phyloP scores from a whole-genome alignment of 352 stramenopile species.

The Globisporangium cederbergense region DNA sequence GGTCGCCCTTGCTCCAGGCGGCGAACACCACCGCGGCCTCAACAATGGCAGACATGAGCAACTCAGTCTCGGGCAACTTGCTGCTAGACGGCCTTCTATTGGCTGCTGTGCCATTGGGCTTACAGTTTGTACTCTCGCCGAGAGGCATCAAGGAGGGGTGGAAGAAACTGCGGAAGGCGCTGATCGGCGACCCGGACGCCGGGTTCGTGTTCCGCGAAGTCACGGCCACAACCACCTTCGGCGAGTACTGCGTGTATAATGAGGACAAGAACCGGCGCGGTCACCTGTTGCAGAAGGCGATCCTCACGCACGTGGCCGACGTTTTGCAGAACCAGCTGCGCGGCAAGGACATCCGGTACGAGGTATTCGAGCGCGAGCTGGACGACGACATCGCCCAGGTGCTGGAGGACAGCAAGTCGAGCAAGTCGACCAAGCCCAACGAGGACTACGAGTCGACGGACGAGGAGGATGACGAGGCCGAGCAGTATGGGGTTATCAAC shows the following conservation, averaged over 20 bases:
- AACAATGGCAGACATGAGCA: constrained; percentile 17
- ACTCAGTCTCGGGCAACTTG: constrained; percentile 34
- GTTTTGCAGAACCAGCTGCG: constrained; percentile 23
- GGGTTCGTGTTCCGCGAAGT: constrained; percentile 29
- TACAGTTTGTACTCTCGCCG: constrained; percentile 35
- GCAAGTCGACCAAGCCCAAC: neutral
- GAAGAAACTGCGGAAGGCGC: constrained; percentile 21
- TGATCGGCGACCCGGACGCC: constrained; percentile 20
- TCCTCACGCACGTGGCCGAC: constrained; percentile 40
- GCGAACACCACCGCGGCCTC: constrained; percentile 15
- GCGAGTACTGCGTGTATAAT: constrained; percentile 8
- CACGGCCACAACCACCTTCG: constrained; percentile 7
- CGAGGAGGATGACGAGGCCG: constrained; percentile 7
- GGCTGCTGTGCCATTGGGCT: neutral
- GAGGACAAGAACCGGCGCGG: constrained; percentile 26
- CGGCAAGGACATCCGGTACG: constrained; percentile 37
- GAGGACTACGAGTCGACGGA: constrained; percentile 20
- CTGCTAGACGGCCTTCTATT: constrained; percentile 38
- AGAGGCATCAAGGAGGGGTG: constrained; percentile 27
- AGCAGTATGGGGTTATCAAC: constrained; percentile 12
- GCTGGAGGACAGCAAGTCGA: constrained; percentile 2
- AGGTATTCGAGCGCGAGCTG: constrained; percentile 24
- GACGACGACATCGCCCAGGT: constrained; percentile 2
- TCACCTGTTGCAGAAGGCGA: constrained; percentile 45
- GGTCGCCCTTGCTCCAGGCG: neutral